Evolutionary conservation across 306 rosid species (phyloP), one percentile per base, ranked within the genome.

Genomic region (Vigna mungo): DNA sequence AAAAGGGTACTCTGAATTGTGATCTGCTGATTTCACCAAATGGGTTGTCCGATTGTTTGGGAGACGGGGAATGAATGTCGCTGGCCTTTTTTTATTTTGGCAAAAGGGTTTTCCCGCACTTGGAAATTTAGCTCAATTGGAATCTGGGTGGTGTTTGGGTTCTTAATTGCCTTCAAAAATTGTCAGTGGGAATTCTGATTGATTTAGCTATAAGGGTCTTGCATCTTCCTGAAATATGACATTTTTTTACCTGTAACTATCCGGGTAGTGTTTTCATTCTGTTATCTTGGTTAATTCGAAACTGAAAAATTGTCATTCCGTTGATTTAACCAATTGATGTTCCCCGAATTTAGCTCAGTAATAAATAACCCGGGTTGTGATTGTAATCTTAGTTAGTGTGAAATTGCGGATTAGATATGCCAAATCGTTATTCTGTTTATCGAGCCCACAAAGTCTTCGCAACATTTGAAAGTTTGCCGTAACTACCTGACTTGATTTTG

Each of bases 61-160:
- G 58, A 78, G 68, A 43, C 32, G 25, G 9, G 60, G 49, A 68
- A 27, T 9, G 46, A 20, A 56, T 41, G 23, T 39, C 15, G 11
- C 55, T 3, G 62, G 43, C 27, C 27, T 65, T 34, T 25, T 37
- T 9, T 27, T 59, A 60, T 39, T 46, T 59, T 2, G 48, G 44
- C 52, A 18, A 75, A 49, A 14, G 60, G 84, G 27, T 32, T 68
- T 48, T 69, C 23, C 58, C 25, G 20, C 46, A 44, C 25, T 51
- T 60, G 61, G 68, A 69, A 69, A 61, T 70, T 81, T 81, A 60
- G n/a, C 48, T 81, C 76, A 30, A 49, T 51, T 5, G 32, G 59
- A 15, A 72, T 67, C 17, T 46, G 55, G 18, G 11, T 72, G 16
- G 69, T 80, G 80, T 36, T 79, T 55, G 9, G 56, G n/a, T 18